Evolutionary conservation across 2,329 filamentous ascomycete species (phyloP), one percentile per base, ranked within the genome.

Genomic region (Calonectria leucothoes): DNA sequence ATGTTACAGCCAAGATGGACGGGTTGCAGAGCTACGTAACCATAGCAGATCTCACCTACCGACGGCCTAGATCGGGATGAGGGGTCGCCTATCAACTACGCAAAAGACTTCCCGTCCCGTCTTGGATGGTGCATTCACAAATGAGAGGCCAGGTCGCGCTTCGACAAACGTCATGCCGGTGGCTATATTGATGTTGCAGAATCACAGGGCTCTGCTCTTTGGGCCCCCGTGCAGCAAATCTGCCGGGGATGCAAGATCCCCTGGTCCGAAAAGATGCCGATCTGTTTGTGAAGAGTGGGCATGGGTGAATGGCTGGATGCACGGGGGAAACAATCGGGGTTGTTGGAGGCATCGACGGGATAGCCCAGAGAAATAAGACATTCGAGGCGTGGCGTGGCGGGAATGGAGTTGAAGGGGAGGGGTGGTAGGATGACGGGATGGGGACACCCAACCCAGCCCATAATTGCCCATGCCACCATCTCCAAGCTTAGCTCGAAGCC

Each of bases 21-120:
- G 39, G 57, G 48, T 57, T 55, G 63, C 33, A 64, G 55, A 68
- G 55, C 57, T 66, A 66, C 69, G 69, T 66, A 66, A 66, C 49
- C 69, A 66, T 66, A 66, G 76, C 48, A 77, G 76, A 79, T 79
- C 75, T 66, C 66, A 74, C 75, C 72, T 75, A 61, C 72, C 49
- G 45, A 52, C 63, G 52, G 42, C 42, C 76, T 66, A 77, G 78
- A 79, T 79, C 76, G 71, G 64, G 59, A 75, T 35, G 70, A 71
- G 74, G 69, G 71, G 75, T 67, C 61, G 61, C 27, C 69, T 39
- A 69, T 69, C 57, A 64, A 59, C 37, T 11, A 51, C 31, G 66
- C 45, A 63, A 61, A 63, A 27, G 25, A 37, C 55, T 61, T 68
- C 35, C 70, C 39, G 42, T 67, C 67, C 52, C 66, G 45, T 66